Percentiles rank a stretch among this genome's conserved stretches.
Evolutionary conservation across 768 basidiomycete genomes (phyloP).

Genomic region (Tricholoma furcatifolium): DNA sequence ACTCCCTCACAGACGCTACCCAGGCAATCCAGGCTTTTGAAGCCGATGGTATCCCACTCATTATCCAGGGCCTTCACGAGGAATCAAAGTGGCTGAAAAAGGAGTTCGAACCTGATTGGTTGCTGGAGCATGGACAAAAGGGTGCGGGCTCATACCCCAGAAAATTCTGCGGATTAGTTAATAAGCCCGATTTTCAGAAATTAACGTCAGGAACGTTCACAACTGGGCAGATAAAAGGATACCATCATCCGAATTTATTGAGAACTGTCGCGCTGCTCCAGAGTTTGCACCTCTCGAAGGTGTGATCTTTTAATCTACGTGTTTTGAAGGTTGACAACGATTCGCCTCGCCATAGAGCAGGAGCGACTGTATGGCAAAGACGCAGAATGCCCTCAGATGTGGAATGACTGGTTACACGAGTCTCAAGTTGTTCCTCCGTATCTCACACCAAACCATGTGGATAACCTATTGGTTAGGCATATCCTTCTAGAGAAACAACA

Average conservation of each 20-base stretch:
- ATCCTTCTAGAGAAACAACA: neutral
- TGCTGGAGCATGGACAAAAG: constrained; percentile 33
- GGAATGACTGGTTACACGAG: constrained; percentile 60
- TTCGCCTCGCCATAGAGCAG: constrained; percentile 35
- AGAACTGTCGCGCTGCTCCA: constrained; percentile 34
- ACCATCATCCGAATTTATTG: constrained; percentile 51
- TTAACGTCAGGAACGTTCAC: constrained; percentile 63
- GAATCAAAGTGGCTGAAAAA: constrained; percentile 52
- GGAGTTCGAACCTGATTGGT: constrained; percentile 57
- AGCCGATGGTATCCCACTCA: constrained; percentile 51
- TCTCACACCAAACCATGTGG: constrained; percentile 49
- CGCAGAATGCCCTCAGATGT: constrained; percentile 60
- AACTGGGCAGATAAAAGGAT: constrained; percentile 53
- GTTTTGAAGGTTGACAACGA: too few relatives aligned
- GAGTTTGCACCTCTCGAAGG: constrained; percentile 38
- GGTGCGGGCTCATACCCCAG: constrained; percentile 18
- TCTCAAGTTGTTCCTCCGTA: constrained; percentile 47
- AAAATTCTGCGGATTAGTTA: too few relatives aligned
- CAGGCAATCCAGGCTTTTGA: constrained; percentile 46
- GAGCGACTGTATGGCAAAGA: constrained; percentile 80
- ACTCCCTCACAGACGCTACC: constrained; percentile 31
- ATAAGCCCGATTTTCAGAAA: constrained; percentile 37
- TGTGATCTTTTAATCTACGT: constrained; percentile 17
- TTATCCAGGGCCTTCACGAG: constrained; percentile 62
- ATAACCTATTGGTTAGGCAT: constrained; percentile 53